Percentiles rank a stretch among this genome's conserved stretches.
These are phyloP conservation scores for Microcos paniculata DNA, from an alignment of 345 rosid genomes.

Conservation along the genomic window DNA sequence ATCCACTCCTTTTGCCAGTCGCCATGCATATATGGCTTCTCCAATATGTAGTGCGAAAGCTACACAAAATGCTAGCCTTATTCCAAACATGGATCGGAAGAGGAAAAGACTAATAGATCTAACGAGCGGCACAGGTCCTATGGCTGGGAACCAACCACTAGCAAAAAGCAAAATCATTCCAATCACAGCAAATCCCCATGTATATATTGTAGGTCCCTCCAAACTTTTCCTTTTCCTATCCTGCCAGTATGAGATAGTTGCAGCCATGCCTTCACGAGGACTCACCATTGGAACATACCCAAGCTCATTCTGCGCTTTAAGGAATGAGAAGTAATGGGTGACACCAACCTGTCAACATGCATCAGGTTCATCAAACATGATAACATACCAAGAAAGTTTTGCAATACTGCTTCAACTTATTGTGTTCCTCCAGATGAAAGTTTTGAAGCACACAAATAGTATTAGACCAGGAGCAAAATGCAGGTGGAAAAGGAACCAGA, in stretches of 20 bases:
- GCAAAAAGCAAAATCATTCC: slow-evolving; percentile 56
- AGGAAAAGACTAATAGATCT: slow-evolving; percentile 54
- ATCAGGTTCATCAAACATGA: slow-evolving; percentile 19
- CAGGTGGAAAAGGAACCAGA: neutral
- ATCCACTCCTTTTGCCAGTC: slow-evolving; percentile 62
- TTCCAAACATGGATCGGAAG: slow-evolving; percentile 45
- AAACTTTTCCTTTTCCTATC: slow-evolving; percentile 61
- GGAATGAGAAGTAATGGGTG: slow-evolving; percentile 85
- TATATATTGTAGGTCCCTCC: slow-evolving; percentile 64
- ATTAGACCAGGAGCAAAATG: too few relatives aligned
- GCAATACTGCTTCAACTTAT: neutral
- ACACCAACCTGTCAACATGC: slow-evolving; percentile 70
- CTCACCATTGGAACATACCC: slow-evolving; percentile 83
- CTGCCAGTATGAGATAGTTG: slow-evolving; percentile 76
- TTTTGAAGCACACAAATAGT: neutral
- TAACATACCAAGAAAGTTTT: neutral
- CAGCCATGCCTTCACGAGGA: slow-evolving; percentile 84
- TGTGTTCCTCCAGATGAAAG: neutral
- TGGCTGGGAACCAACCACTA: slow-evolving; percentile 60
- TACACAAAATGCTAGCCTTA: slow-evolving; percentile 39
- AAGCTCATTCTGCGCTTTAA: slow-evolving; percentile 87
- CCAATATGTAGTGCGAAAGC: slow-evolving; percentile 42
- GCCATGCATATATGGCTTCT: slow-evolving; percentile 66
- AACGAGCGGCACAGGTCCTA: slow-evolving; percentile 61
- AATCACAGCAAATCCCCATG: slow-evolving; percentile 47